Percentiles rank a stretch among this genome's conserved stretches.
Conservation (phyloP, 495 filamentous ascomycete species). For the Daldinia bambusicola region DNA sequence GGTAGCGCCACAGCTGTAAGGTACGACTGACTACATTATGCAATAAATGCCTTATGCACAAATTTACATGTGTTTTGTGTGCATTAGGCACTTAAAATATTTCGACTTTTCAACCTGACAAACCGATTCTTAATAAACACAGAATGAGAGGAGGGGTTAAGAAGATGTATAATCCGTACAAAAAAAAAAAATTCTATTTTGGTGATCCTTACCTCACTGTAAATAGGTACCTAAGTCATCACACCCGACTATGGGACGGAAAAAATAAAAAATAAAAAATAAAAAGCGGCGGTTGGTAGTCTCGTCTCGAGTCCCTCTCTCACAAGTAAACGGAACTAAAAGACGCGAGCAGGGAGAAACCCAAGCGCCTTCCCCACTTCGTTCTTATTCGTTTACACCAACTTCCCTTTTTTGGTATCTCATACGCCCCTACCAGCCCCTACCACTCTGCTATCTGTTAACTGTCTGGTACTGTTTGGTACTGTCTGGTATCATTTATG, state of each 20-base stretch:
- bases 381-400: conserved; percentile 31
- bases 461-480: background rate
- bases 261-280: background rate
- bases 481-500: background rate
- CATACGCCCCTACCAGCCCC: conserved; percentile 13
- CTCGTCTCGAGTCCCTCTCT: conserved; percentile 25
- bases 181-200: background rate
- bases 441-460: no score
- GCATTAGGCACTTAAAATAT: background rate
- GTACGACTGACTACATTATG: conserved; percentile 21
- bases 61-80: background rate
- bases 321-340: conserved; percentile 28
- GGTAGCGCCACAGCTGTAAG: conserved; percentile 31
- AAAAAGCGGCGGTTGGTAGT: conserved; percentile 18
- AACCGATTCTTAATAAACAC: background rate
- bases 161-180: no score
- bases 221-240: background rate
- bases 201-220: background rate
- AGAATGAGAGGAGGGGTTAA: background rate
- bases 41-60: conserved; percentile 1
- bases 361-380: conserved; percentile 28
- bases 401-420: conserved; percentile 26
- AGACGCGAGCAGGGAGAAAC: conserved; percentile 21
- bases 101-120: background rate
- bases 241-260: conserved; percentile 4